Evolutionary conservation across 148 eudicot species (phyloP).

Genomic region (Pouteria glomerata): DNA sequence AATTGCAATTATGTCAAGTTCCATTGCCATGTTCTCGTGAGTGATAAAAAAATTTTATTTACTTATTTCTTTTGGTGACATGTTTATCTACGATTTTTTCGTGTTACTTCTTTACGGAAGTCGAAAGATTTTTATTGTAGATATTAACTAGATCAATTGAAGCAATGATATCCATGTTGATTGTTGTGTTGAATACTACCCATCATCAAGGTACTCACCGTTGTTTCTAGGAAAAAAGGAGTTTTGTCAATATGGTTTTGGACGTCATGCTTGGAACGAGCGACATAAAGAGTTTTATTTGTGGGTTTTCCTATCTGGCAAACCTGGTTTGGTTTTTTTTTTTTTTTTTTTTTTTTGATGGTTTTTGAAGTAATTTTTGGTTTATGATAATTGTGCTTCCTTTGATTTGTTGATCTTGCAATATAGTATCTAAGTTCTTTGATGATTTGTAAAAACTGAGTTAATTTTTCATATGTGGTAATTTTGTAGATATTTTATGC

Average conservation of each 20-base stretch:
- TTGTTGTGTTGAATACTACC: not conserved
- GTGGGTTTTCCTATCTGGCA: conserved; percentile 46
- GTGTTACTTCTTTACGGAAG: not conserved
- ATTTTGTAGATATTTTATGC: not conserved
- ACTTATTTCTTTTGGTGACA: not conserved
- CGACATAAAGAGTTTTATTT: conserved; percentile 14
- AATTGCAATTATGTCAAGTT: not conserved
- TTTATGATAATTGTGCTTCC: not conserved
- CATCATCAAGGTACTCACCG: not conserved
- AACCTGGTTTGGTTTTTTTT: conserved; percentile 39
- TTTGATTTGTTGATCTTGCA: not conserved
- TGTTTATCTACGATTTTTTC: not conserved
- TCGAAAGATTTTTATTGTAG: not conserved
- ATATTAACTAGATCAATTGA: not conserved
- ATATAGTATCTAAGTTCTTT: conserved; percentile 1
- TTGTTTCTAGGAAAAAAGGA: conserved; percentile 20
- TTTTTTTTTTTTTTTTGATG: not conserved
- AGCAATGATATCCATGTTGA: not conserved
- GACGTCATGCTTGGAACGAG: conserved; percentile 12
- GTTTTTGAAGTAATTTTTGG: not conserved
- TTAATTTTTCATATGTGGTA: not conserved
- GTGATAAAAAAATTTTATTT: not conserved
- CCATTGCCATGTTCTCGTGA: not conserved
- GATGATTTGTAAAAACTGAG: not conserved
- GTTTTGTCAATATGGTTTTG: conserved; percentile 20